A percentile compares a stretch with the other conserved stretches of the same genome.
These are phyloP conservation scores for Pythium chondricola DNA, from an alignment of 352 stramenopile species.

Conservation along the genomic window DNA sequence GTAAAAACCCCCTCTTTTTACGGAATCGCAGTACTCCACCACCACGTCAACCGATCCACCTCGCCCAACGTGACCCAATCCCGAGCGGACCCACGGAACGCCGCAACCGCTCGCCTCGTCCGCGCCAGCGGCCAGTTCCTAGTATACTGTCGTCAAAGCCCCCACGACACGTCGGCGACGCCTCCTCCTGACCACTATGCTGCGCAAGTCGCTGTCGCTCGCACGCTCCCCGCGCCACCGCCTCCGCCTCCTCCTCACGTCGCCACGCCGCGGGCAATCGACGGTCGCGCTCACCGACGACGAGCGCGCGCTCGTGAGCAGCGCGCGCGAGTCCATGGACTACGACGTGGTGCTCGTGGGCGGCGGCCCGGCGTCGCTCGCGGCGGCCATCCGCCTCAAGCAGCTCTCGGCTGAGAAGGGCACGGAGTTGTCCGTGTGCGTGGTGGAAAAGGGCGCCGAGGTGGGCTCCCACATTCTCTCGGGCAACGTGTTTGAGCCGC, in stretches of 20 bases:
- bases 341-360: conserved; percentile 98
- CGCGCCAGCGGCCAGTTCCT: background rate
- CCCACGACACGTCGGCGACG: conserved; percentile 4
- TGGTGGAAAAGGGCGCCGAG: conserved; percentile 95
- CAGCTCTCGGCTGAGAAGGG: conserved; percentile 92
- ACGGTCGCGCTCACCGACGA: conserved; percentile 32
- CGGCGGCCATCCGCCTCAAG: conserved; percentile 97
- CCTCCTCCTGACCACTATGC: conserved; percentile 2
- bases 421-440: conserved; percentile 93
- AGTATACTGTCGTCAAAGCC: background rate
- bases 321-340: conserved; percentile 91
- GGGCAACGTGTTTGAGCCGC: conserved; percentile 98
- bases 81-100: too few relatives aligned
- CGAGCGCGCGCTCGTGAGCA: conserved; percentile 61
- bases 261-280: conserved; percentile 29
- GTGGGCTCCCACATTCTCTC: conserved; percentile 98
- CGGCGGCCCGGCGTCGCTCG: conserved; percentile 88
- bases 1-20: conserved; percentile 16
- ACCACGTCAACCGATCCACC: conserved; percentile 16
- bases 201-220: conserved; percentile 15
- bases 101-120: too few relatives aligned
- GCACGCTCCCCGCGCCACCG: conserved; percentile 14
- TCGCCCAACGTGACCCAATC: too few relatives aligned
- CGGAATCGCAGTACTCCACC: background rate
- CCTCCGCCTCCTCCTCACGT: background rate